These are phyloP conservation scores for Cinnamomum chago DNA, from an alignment of 164 flowering plant species.

Conservation along the genomic window DNA sequence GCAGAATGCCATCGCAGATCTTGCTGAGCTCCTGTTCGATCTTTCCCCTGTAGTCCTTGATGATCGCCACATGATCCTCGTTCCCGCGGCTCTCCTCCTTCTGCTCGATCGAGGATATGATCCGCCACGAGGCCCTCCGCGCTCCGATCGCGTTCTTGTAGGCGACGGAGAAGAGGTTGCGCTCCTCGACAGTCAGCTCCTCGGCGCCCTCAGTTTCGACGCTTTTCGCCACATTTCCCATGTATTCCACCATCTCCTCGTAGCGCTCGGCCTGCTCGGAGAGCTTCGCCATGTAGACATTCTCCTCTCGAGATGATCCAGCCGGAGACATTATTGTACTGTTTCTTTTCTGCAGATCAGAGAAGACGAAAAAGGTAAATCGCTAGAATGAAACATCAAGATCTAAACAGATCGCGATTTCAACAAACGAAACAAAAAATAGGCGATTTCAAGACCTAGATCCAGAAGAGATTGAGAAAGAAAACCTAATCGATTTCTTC, in stretches of 20 bases:
- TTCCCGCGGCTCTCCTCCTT: slow-evolving; percentile 17
- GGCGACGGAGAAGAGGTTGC: slow-evolving; percentile 13
- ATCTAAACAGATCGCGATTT: too few relatives aligned
- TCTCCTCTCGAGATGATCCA: slow-evolving; percentile 10
- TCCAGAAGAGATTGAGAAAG: too few relatives aligned
- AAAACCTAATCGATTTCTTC: too few relatives aligned
- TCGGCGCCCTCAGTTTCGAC: slow-evolving; percentile 6
- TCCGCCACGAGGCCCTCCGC: slow-evolving; percentile 15
- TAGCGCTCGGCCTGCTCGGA: slow-evolving; percentile 19
- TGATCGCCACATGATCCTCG: slow-evolving; percentile 11
- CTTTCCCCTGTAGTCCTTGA: slow-evolving; percentile 18
- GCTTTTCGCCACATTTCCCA: slow-evolving; percentile 14
- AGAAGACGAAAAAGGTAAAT: too few relatives aligned
- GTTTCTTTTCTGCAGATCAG: too few relatives aligned
- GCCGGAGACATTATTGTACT: slow-evolving; percentile 11
- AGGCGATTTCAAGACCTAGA: too few relatives aligned
- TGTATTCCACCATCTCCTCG: slow-evolving; percentile 17
- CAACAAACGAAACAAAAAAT: too few relatives aligned
- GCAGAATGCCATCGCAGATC: slow-evolving; percentile 14
- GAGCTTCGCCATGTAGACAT: slow-evolving; percentile 17
- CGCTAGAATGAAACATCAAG: too few relatives aligned
- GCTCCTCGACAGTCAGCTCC: slow-evolving; percentile 15
- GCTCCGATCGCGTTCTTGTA: slow-evolving; percentile 17
- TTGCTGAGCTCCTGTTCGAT: slow-evolving; percentile 15
- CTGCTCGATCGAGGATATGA: slow-evolving; percentile 14